Base-by-base conservation (phyloP, 495 filamentous ascomycete species). In the Filosporella fistucella region DNA sequence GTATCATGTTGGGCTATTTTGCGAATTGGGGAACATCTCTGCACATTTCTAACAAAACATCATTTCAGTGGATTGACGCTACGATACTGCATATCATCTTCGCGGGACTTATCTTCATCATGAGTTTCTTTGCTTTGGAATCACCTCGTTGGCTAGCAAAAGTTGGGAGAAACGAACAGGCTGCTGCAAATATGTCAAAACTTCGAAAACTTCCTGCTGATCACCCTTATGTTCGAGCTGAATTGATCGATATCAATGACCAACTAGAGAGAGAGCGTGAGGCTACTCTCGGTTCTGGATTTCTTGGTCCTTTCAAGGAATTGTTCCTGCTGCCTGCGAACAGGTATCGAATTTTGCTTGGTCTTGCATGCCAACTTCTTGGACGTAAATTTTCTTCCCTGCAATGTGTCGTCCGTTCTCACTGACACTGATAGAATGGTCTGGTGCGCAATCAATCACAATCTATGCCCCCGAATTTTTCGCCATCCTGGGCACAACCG, bases 391-490 rank as follows among this genome's bases (percentile, higher is more conserved):
- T n/a, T n/a, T n/a, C n/a, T n/a, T n/a, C n/a, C n/a, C n/a, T n/a
- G n/a, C n/a, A n/a, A n/a, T n/a, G n/a, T n/a, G n/a, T n/a, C n/a
- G n/a, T n/a, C n/a, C n/a, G n/a, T n/a, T n/a, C n/a, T n/a, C n/a
- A n/a, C n/a, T n/a, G n/a, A n/a, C n/a, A n/a, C n/a, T n/a, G n/a
- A n/a, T n/a, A n/a, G n/a, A 85, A 51, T 86, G 81, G 84, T 82
- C 77, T n/a, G 85, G 84, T 2, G 81, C 84, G 0, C 77, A 78
- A 14, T 74, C 74, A 26, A 84, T 85, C 60, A 87, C 81, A 0
- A 63, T 85, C 45, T 83, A 86, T 51, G 82, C 84, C 0, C 74
- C 80, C 0, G 71, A 86, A 47, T 72, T 86, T 12, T 88, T 89
- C 68, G 62, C 65, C 0, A 65, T 86, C 21, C 69, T 89, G 10